Conservation (phyloP, 768 basidiomycete genomes). For the Amanita muscaria region DNA sequence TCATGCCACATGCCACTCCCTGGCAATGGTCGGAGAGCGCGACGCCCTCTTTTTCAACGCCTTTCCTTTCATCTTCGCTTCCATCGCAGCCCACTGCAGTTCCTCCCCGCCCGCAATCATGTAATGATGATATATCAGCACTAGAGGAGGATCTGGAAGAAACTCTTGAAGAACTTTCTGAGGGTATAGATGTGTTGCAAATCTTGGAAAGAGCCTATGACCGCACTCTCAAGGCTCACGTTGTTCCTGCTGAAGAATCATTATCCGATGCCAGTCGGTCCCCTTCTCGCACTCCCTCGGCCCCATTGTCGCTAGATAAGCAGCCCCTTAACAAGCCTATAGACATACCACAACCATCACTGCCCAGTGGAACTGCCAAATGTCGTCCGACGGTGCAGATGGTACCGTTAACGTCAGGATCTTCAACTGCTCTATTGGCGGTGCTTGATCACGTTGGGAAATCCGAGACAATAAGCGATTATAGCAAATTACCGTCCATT, state of each 20-base stretch:
- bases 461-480: slow-evolving; percentile 1
- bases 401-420: slow-evolving; percentile 7
- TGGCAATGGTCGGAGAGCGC: slow-evolving; percentile 12
- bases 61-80: slow-evolving; percentile 6
- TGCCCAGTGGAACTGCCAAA: too few species aligned
- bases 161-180: slow-evolving; percentile 52
- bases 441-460: slow-evolving; percentile 14
- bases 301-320: too few species aligned
- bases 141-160: slow-evolving; percentile 24
- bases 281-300: slow-evolving; percentile 13
- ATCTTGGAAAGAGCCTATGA: slow-evolving; percentile 67
- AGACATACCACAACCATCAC: slow-evolving; percentile 11
- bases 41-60: slow-evolving; percentile 13
- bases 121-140: slow-evolving; percentile 9
- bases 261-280: slow-evolving; percentile 5
- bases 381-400: background rate
- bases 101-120: slow-evolving; percentile 8
- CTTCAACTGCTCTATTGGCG: slow-evolving; percentile 9
- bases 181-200: slow-evolving; percentile 61
- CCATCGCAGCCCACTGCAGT: slow-evolving; percentile 6
- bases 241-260: slow-evolving; percentile 22
- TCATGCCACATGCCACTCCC: slow-evolving; percentile 5
- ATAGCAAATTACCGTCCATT: slow-evolving; percentile 4
- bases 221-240: slow-evolving; percentile 53
- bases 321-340: background rate